phyloP scores from a whole-genome alignment of 2,329 filamentous ascomycete genomes.

The Keithomyces neogunnii region DNA sequence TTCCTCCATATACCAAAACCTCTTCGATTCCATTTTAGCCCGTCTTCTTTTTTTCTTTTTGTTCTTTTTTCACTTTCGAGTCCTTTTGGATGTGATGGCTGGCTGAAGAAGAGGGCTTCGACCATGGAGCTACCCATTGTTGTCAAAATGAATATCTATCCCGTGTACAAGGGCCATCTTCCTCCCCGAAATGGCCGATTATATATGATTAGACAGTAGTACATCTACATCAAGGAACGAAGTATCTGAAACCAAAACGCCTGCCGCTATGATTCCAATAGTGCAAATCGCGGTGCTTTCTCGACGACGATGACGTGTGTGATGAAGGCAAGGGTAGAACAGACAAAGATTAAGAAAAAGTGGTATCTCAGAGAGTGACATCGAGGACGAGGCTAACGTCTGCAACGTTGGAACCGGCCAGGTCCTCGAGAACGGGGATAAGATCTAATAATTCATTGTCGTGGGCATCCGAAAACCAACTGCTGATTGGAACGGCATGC shows the following conservation, averaged over 20 bases:
- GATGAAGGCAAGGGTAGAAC: slow-evolving; percentile 22
- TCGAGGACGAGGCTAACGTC: slow-evolving; percentile 98
- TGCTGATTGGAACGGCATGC: slow-evolving; percentile 97
- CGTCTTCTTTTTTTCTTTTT: slow-evolving; percentile 14
- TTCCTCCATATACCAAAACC: slow-evolving; percentile 9
- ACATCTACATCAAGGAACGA: slow-evolving; percentile 42
- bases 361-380: slow-evolving; percentile 59
- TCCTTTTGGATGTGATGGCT: slow-evolving; percentile 23
- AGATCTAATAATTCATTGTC: slow-evolving; percentile 97
- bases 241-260: slow-evolving; percentile 45
- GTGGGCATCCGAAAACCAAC: slow-evolving; percentile 99
- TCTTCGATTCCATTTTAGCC: slow-evolving; percentile 7
- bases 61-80: slow-evolving; percentile 16
- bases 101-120: slow-evolving; percentile 13
- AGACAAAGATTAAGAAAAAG: slow-evolving; percentile 18
- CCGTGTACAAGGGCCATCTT: neutral
- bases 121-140: slow-evolving; percentile 7
- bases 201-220: slow-evolving; percentile 45
- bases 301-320: slow-evolving; percentile 19
- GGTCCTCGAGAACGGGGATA: slow-evolving; percentile 95
- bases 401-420: slow-evolving; percentile 78
- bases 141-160: slow-evolving; percentile 6
- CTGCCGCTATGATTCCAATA: slow-evolving; percentile 43
- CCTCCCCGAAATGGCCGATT: slow-evolving; percentile 16
- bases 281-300: slow-evolving; percentile 26